Conservation (phyloP, 306 rosid genomes). For the Cicer bijugum region DNA sequence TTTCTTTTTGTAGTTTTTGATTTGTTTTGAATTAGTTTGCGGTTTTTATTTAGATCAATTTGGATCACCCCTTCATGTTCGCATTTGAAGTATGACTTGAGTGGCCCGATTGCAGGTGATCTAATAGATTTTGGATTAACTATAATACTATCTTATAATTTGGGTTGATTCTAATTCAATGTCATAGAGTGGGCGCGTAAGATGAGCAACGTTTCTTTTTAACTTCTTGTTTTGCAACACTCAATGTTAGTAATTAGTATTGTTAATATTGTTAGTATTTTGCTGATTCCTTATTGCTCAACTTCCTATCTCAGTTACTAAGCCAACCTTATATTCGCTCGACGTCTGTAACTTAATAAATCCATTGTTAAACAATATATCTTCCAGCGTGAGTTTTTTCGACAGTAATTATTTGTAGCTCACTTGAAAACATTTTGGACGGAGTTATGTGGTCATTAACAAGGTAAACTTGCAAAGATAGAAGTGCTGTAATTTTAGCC, state of each 20-base stretch:
- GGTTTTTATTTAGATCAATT: not conserved
- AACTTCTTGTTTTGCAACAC: no score
- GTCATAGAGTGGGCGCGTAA: not conserved
- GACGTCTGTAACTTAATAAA: no score
- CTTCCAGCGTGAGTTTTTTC: no score
- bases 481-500: not conserved
- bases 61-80: not conserved
- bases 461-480: conserved; percentile 10
- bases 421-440: conserved; percentile 1
- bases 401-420: no score
- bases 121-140: not conserved
- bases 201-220: not conserved
- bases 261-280: no score
- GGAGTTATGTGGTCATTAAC: not conserved
- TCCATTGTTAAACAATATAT: no score
- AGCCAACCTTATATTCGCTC: no score
- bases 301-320: no score
- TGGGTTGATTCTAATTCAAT: not conserved
- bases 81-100: no score
- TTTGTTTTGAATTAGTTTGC: not conserved
- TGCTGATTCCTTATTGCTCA: no score
- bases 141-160: not conserved
- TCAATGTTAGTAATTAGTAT: no score
- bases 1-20: no score
- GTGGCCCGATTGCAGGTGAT: not conserved